Conservation (phyloP, 108 stramenopile genomes). For the Seminavis robusta region DNA sequence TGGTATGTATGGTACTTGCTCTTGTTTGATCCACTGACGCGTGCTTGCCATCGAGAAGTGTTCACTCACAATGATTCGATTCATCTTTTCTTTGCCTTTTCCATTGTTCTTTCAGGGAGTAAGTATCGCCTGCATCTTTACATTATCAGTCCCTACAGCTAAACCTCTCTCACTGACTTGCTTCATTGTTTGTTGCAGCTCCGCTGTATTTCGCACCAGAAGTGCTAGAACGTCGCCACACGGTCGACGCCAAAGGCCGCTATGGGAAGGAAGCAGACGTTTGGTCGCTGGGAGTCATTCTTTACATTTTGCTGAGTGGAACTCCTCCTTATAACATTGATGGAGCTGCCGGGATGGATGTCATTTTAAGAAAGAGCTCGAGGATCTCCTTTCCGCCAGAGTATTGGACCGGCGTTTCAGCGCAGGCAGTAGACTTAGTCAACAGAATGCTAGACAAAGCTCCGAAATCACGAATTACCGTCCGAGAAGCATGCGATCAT, state of each 20-base stretch:
- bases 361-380: not conserved
- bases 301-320: constrained; percentile 80
- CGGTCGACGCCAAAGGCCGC: constrained; percentile 69
- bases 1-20: too few species aligned
- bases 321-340: constrained; percentile 68
- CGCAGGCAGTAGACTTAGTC: constrained; percentile 70
- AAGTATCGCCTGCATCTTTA: too few species aligned
- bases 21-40: too few species aligned
- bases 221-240: constrained; percentile 68
- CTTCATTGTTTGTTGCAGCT: too few species aligned
- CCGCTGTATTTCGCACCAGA: constrained; percentile 94
- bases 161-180: too few species aligned
- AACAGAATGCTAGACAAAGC: constrained; percentile 50
- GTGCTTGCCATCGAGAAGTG: too few species aligned
- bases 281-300: constrained; percentile 85
- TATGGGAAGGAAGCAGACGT: constrained; percentile 85
- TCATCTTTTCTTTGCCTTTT: too few species aligned
- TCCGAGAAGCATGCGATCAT: constrained; percentile 73
- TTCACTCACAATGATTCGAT: too few species aligned
- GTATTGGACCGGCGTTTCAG: constrained; percentile 48
- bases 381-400: constrained; percentile 43
- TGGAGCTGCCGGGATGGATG: not conserved
- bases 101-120: too few species aligned
- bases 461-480: constrained; percentile 59
- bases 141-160: too few species aligned